These are phyloP conservation scores for Pyrrhoderma noxium DNA, from an alignment of 1,284 basidiomycete species.

Conservation along the genomic window DNA sequence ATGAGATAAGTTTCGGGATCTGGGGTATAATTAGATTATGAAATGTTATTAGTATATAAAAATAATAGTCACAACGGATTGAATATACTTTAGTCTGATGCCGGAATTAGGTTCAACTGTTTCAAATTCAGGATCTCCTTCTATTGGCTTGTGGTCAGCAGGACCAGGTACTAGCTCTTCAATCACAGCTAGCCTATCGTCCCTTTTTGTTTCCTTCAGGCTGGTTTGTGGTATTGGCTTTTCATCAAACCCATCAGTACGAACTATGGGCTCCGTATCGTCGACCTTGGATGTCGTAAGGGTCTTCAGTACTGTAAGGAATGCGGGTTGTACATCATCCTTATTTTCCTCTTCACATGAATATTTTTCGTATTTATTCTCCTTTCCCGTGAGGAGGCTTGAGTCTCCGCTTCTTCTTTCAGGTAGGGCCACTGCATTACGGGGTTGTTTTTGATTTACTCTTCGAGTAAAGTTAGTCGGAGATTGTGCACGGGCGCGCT, in stretches of 20 bases:
- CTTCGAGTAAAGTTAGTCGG: conserved; percentile 4
- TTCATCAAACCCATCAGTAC: conserved; percentile 20
- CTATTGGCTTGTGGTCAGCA: conserved; percentile 53
- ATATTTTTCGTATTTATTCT: background rate
- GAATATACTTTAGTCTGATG: conserved; percentile 65
- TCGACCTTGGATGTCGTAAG: conserved; percentile 5
- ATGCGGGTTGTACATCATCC: conserved; percentile 7
- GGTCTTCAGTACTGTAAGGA: conserved; percentile 17
- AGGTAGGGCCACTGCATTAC: background rate
- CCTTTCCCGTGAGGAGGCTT: background rate
- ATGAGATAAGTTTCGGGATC: conserved; percentile 69
- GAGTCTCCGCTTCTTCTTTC: background rate
- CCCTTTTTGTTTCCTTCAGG: conserved; percentile 29
- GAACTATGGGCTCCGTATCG: conserved; percentile 11
- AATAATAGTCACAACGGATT: conserved; percentile 7
- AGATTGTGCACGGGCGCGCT: background rate
- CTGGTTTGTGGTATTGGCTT: conserved; percentile 18
- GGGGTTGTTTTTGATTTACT: background rate
- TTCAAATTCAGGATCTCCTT: conserved; percentile 68
- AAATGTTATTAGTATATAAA: background rate
- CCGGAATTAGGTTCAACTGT: conserved; percentile 82
- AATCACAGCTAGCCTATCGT: conserved; percentile 64
- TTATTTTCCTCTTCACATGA: background rate
- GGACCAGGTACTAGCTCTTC: conserved; percentile 75
- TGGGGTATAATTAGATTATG: conserved; percentile 27